Conservation (phyloP, 768 basidiomycete genomes). For the Pholiota microspora region DNA sequence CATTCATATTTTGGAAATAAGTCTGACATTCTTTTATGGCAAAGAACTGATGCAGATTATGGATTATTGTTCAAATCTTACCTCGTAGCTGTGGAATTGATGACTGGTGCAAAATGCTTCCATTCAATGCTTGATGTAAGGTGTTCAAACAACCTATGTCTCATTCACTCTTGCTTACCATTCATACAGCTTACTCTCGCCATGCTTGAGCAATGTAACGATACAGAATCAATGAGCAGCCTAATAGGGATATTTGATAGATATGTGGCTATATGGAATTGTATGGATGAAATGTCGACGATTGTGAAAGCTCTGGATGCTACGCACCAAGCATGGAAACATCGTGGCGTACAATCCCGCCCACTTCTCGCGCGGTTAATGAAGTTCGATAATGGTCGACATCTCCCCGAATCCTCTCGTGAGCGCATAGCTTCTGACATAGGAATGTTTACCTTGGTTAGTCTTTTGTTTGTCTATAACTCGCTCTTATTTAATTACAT, state of each 20-base stretch:
- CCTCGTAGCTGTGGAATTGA: slow-evolving; percentile 54
- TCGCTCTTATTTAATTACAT: not conserved
- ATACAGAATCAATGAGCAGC: slow-evolving; percentile 52
- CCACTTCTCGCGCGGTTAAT: slow-evolving; percentile 60
- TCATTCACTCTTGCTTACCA: slow-evolving; percentile 4
- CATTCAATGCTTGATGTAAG: slow-evolving; percentile 68
- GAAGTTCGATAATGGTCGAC: slow-evolving; percentile 60
- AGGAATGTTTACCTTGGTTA: slow-evolving; percentile 58
- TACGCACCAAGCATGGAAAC: slow-evolving; percentile 63
- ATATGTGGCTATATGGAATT: slow-evolving; percentile 73
- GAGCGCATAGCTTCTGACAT: slow-evolving; percentile 62
- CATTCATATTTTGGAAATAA: not conserved
- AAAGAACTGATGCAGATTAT: slow-evolving; percentile 30
- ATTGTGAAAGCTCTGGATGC: slow-evolving; percentile 61
- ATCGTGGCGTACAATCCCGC: slow-evolving; percentile 63
- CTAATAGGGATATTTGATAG: slow-evolving; percentile 74
- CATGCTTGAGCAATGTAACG: slow-evolving; percentile 51
- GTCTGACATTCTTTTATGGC: slow-evolving; percentile 1
- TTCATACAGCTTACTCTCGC: slow-evolving; percentile 46
- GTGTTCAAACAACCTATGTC: slow-evolving; percentile 4
- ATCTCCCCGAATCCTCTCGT: slow-evolving; percentile 53
- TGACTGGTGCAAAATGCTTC: slow-evolving; percentile 64
- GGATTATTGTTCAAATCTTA: slow-evolving; percentile 49
- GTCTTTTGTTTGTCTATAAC: slow-evolving; percentile 14
- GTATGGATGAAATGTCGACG: slow-evolving; percentile 59